Percentiles rank a stretch among this genome's conserved stretches.
Evolutionary conservation across 2,329 filamentous ascomycete genomes (phyloP).

Genomic region (Ascochyta viciae-villosae): DNA sequence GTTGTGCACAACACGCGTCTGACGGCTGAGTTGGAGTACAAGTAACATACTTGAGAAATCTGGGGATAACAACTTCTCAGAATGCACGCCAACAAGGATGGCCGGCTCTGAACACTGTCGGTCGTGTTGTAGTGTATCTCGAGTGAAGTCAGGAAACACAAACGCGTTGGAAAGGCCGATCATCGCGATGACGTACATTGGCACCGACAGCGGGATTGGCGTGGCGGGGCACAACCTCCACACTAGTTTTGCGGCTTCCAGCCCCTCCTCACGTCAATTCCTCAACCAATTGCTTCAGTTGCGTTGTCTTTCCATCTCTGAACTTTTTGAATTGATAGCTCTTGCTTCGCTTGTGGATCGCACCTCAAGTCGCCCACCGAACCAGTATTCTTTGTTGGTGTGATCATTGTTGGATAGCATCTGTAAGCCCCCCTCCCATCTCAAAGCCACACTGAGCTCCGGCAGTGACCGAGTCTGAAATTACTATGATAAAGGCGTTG

Average conservation of each 20-base stretch:
- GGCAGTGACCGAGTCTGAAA: background rate
- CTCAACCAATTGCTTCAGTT: constrained; percentile 11
- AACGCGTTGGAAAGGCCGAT: background rate
- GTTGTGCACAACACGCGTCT: background rate
- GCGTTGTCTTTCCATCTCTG: background rate
- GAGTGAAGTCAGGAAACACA: constrained; percentile 5
- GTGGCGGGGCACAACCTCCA: constrained; percentile 5
- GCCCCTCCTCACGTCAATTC: constrained; percentile 2
- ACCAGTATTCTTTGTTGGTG: background rate
- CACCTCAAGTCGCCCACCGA: background rate
- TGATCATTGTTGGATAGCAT: constrained; percentile 7
- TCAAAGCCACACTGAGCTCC: constrained; percentile 5
- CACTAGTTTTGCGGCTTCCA: constrained; percentile 2
- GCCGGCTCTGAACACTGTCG: background rate
- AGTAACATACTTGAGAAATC: background rate
- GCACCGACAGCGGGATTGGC: background rate
- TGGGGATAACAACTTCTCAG: background rate
- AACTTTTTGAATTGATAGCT: background rate
- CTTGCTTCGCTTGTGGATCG: background rate
- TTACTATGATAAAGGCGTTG: background rate
- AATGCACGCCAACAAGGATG: background rate
- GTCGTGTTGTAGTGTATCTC: background rate
- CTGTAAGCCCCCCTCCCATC: constrained; percentile 10
- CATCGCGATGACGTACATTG: constrained; percentile 4
- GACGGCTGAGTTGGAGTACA: background rate